phyloP scores from a whole-genome alignment of 805 yeast genomes.

The Sungouiella blattae region DNA sequence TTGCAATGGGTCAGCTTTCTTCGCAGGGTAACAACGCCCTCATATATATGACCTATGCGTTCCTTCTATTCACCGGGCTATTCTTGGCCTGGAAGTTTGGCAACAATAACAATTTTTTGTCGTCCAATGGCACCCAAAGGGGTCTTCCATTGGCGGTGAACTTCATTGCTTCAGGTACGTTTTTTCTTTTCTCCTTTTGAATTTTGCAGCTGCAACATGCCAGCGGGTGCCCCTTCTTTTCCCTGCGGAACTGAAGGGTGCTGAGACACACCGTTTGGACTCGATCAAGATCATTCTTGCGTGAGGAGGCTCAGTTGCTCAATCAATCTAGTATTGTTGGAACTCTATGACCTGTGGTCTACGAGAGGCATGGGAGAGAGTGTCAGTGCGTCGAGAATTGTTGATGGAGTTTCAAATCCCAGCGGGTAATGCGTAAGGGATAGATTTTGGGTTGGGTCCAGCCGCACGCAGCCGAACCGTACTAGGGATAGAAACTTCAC shows the following conservation, averaged over 20 bases:
- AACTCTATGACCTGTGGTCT: too few relatives aligned
- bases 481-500: too few relatives aligned
- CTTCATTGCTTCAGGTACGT: conserved; percentile 87
- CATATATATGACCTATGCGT: conserved; percentile 38
- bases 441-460: too few relatives aligned
- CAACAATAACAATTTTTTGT: conserved; percentile 55
- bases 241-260: conserved; percentile 27
- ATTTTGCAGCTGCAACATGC: conserved; percentile 12
- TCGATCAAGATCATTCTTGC: conserved; percentile 83
- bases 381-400: too few relatives aligned
- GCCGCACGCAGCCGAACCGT: too few relatives aligned
- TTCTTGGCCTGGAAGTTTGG: conserved; percentile 54
- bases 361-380: too few relatives aligned
- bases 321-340: neutral
- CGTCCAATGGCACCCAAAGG: conserved; percentile 76
- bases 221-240: conserved; percentile 46
- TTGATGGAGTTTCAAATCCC: too few relatives aligned
- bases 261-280: conserved; percentile 76
- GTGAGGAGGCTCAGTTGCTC: conserved; percentile 53
- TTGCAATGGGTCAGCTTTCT: conserved; percentile 11
- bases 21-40: conserved; percentile 40
- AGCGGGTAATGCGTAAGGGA: too few relatives aligned
- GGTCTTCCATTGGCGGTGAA: conserved; percentile 82
- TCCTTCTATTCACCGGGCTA: conserved; percentile 38
- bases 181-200: conserved; percentile 2